A percentile compares a stretch with the other conserved stretches of the same genome.
Evolutionary conservation across 225 moss, liverwort and hornwort species (phyloP).

Genomic region (Physcomitrellopsis africana): DNA sequence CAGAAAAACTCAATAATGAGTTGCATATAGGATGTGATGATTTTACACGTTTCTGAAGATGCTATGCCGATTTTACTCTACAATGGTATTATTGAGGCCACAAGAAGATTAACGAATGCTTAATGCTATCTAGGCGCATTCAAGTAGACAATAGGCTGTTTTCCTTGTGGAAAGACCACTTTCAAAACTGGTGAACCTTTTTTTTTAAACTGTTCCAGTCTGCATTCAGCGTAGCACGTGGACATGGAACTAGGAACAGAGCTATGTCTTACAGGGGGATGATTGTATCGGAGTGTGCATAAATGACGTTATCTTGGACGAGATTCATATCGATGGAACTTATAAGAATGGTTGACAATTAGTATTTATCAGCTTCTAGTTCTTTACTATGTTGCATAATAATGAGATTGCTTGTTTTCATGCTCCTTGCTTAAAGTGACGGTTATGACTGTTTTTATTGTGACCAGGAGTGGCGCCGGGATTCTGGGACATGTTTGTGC

Average conservation of each 20-base stretch:
- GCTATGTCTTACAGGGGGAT: not conserved
- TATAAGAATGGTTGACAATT: slow-evolving; percentile 13
- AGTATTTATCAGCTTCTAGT: not conserved
- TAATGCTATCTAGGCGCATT: slow-evolving; percentile 11
- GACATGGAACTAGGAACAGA: not conserved
- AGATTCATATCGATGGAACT: slow-evolving; percentile 12
- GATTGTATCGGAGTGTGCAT: slow-evolving; percentile 7
- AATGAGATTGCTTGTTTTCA: not conserved
- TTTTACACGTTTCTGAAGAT: slow-evolving; percentile 18
- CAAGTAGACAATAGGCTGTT: not conserved
- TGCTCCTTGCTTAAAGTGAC: slow-evolving; percentile 2
- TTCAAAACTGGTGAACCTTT: no score
- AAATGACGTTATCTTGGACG: not conserved
- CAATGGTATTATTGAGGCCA: not conserved
- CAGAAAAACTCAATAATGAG: slow-evolving; percentile 4
- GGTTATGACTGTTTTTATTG: slow-evolving; percentile 25
- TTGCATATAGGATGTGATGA: slow-evolving; percentile 10
- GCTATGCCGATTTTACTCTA: not conserved
- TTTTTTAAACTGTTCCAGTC: not conserved
- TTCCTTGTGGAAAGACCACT: no score
- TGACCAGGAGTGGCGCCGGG: slow-evolving; percentile 89
- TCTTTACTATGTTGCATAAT: not conserved
- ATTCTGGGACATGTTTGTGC: slow-evolving; percentile 99
- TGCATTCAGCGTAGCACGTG: slow-evolving; percentile 8
- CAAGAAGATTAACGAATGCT: not conserved